phyloP scores from a whole-genome alignment of 1,284 basidiomycete genomes.

The Earliella scabrosa region DNA sequence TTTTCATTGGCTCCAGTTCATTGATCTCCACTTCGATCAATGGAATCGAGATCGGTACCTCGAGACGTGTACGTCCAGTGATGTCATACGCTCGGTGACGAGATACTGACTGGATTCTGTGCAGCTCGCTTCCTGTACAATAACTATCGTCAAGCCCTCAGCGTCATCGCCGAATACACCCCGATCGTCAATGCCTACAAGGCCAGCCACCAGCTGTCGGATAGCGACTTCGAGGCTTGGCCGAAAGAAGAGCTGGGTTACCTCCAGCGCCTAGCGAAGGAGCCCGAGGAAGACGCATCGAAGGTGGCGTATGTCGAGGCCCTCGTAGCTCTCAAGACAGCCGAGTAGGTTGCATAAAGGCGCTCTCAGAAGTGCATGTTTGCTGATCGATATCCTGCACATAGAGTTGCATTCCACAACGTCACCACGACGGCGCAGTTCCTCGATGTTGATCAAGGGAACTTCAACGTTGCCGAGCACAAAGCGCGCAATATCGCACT shows the following conservation, averaged over 20 bases:
- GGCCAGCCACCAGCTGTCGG: neutral
- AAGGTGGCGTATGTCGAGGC: conserved; percentile 13
- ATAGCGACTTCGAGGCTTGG: conserved; percentile 26
- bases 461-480: neutral
- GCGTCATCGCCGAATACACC: conserved; percentile 20
- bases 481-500: neutral
- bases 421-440: too few species aligned
- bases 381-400: neutral
- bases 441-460: too few species aligned
- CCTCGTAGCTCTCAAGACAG: conserved; percentile 1
- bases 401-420: neutral
- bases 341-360: neutral
- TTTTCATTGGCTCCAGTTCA: neutral
- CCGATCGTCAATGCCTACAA: neutral
- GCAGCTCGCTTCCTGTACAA: conserved; percentile 29
- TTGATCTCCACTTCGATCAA: neutral
- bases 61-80: neutral
- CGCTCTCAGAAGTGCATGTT: neutral
- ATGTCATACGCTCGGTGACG: neutral
- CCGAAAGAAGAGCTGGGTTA: conserved; percentile 25
- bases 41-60: neutral
- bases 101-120: conserved; percentile 17
- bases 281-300: conserved; percentile 9
- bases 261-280: conserved; percentile 19
- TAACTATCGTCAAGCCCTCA: conserved; percentile 32